Base-by-base conservation (phyloP, 257 asterid genomes). In the Ocimum tenuiflorum region DNA sequence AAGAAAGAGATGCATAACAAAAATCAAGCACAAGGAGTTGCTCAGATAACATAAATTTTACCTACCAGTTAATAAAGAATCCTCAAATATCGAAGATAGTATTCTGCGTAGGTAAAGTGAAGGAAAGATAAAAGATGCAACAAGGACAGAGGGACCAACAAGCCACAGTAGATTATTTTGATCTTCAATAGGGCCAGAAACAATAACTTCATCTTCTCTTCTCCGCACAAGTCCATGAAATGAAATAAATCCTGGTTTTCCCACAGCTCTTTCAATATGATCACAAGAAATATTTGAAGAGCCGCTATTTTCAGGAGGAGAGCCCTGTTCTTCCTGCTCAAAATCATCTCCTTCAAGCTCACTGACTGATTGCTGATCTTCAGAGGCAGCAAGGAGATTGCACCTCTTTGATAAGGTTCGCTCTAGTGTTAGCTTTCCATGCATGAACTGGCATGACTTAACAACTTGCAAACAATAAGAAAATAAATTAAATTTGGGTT, bases 101-200 rank as follows among this genome's bases (percentile, higher is more conserved):
- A 92, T 77, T 75, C 80, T 85, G 74, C 99, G 96, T 81, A 92
- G 72, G 76, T 89, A 92, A 71, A 92, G 94, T 8, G 99, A 92
- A 15, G 99, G 97, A 67, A 92, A 86, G 72, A 92, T 78, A 65
- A 92, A 92, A 35, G 96, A 92, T 64, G 95, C 88, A 31, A 92
- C 91, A 52, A 92, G 96, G 68, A 89, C 87, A 54, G 88, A 81
- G 58, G 99, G 99, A 51, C 95, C 91, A n/a, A 79, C 75, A 66
- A 89, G 80, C 99, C 99, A 92, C 65, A 89, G 55, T 1, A 88
- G 72, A 77, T 48, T 78, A 49, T 74, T 79, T 52, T 76, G 79
- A 56, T 79, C 78, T 73, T 77, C 78, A 58, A 9, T 75, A 7
- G 82, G 62, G 52, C 42, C 65, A 13, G 94, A 52, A 47, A 69